Conservation (phyloP, 306 rosid genomes). For the Begonia masoniana region DNA sequence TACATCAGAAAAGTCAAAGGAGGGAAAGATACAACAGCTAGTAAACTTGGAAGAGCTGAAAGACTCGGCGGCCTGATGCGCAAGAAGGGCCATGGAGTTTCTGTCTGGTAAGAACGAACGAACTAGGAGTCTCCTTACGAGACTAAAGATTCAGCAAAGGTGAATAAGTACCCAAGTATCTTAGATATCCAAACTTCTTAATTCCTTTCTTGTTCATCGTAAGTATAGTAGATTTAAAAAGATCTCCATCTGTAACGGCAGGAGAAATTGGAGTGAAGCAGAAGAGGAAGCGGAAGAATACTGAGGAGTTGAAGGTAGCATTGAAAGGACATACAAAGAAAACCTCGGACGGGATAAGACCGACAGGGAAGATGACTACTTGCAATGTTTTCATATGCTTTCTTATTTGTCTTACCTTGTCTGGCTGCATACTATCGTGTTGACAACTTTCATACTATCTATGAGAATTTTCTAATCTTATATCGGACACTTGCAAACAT, state of each 20-base stretch:
- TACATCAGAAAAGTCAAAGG: too few species aligned
- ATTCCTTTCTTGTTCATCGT: too few species aligned
- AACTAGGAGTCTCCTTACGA: conserved; percentile 27
- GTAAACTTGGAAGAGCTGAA: conserved; percentile 56
- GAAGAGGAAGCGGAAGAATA: conserved; percentile 31
- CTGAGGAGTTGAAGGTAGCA: conserved; percentile 29
- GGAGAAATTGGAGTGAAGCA: conserved; percentile 35
- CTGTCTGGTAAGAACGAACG: conserved; percentile 55
- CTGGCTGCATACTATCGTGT: too few species aligned
- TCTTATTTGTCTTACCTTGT: too few species aligned
- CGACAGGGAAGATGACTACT: too few species aligned
- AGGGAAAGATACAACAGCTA: conserved; percentile 33
- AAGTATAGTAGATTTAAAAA: too few species aligned
- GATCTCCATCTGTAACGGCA: conserved; percentile 5
- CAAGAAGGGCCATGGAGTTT: conserved; percentile 40
- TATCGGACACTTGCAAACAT: too few species aligned
- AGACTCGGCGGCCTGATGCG: conserved; percentile 44
- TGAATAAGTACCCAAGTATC: neutral
- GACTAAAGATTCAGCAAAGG: conserved; percentile 26
- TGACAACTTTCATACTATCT: too few species aligned
- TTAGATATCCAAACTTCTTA: neutral
- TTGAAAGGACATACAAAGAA: conserved; percentile 9
- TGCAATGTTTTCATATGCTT: too few species aligned
- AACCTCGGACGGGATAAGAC: too few species aligned
- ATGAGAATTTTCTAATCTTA: too few species aligned